Conservation (phyloP, 306 rosid species). For the Crataegus laevigata region DNA sequence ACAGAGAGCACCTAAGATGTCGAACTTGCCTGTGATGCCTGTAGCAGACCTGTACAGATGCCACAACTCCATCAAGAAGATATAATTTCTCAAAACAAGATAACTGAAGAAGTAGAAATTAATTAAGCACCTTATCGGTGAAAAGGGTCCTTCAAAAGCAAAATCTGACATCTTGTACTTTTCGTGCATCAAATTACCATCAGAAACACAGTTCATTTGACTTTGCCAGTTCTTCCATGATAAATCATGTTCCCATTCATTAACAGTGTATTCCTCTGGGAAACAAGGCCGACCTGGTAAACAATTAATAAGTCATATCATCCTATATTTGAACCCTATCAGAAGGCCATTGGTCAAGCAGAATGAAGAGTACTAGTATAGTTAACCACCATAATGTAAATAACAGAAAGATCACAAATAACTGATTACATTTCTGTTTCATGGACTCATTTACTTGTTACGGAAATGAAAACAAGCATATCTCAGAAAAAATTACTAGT, state of each 20-base stretch:
- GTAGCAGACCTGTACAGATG: conserved; percentile 44
- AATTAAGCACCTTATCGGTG: conserved; percentile 39
- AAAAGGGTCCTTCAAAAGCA: conserved; percentile 39
- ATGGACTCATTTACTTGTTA: neutral
- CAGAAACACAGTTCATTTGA: conserved; percentile 28
- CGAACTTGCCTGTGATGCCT: conserved; percentile 37
- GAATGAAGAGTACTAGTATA: neutral
- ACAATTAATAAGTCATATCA: conserved; percentile 2
- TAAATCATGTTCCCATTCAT: conserved; percentile 37
- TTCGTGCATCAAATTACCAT: conserved; percentile 28
- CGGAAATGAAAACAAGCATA: neutral
- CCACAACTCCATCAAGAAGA: conserved; percentile 20
- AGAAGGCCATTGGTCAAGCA: neutral
- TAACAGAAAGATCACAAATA: neutral
- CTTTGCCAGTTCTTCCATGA: conserved; percentile 40
- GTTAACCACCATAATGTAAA: neutral
- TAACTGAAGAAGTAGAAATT: neutral
- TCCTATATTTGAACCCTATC: neutral
- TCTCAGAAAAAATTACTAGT: neutral
- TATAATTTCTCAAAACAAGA: conserved; percentile 1
- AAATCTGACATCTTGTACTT: conserved; percentile 24
- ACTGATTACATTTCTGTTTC: neutral
- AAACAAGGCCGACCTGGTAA: conserved; percentile 39
- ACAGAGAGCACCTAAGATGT: conserved; percentile 41
- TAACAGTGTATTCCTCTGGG: conserved; percentile 32